These are phyloP conservation scores for Heteromeles arbutifolia DNA, from an alignment of 306 rosid genomes.

Conservation along the genomic window DNA sequence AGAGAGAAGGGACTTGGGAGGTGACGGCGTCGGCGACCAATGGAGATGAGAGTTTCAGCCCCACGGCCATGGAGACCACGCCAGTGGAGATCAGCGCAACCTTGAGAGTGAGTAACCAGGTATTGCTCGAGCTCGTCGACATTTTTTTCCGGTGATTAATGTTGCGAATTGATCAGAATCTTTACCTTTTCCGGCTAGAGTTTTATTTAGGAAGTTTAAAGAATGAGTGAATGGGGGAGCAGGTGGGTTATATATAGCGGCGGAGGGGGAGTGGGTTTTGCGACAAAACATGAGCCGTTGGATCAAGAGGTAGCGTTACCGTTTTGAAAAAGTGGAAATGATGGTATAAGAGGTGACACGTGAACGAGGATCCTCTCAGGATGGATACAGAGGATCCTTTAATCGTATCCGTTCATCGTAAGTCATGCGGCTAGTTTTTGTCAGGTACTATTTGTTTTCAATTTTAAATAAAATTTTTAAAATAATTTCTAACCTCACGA, in stretches of 20 bases:
- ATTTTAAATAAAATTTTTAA: too few relatives aligned
- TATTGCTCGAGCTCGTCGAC: conserved; percentile 24
- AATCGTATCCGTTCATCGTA: too few relatives aligned
- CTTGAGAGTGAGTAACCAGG: conserved; percentile 40
- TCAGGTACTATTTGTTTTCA: too few relatives aligned
- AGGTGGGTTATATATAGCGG: conserved; percentile 10
- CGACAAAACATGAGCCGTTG: conserved; percentile 23
- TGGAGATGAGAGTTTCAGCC: conserved; percentile 59
- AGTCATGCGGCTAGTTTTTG: accelerated
- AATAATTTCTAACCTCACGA: too few relatives aligned
- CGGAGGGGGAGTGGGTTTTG: background rate
- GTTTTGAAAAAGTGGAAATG: background rate
- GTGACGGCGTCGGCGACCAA: conserved; percentile 38
- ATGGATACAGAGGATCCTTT: too few relatives aligned
- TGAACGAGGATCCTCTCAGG: background rate
- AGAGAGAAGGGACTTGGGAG: conserved; percentile 53
- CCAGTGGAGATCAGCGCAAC: conserved; percentile 47
- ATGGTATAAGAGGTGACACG: background rate
- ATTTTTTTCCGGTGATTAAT: background rate
- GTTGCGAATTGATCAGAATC: background rate
- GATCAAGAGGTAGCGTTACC: conserved; percentile 11
- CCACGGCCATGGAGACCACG: conserved; percentile 52
- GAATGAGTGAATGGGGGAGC: background rate
- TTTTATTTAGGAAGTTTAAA: background rate
- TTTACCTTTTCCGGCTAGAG: background rate